These are phyloP conservation scores for Debaryomycetaceae sp. DNA, from an alignment of 1,139 yeast species.

Conservation along the genomic window DNA sequence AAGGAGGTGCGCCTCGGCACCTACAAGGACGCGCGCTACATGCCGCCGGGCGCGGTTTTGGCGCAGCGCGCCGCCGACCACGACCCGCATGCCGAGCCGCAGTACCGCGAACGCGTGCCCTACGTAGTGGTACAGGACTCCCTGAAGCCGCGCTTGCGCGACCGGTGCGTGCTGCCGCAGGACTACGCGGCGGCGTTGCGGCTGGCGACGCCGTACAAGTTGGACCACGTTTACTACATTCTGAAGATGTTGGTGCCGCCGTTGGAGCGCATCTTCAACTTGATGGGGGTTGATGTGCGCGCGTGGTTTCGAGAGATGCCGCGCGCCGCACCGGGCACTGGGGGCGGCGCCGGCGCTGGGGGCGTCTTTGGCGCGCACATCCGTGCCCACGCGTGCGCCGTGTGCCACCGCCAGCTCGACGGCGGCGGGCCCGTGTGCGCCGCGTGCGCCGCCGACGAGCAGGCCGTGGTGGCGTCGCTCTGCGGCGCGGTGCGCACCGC, in stretches of 20 bases:
- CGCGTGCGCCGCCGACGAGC: conserved; percentile 24
- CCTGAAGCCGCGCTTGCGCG: conserved; percentile 63
- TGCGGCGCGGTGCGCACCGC: no score
- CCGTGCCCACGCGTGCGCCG: conserved; percentile 17
- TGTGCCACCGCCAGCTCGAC: conserved; percentile 11
- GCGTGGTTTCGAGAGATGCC: conserved; percentile 81
- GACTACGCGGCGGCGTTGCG: conserved; percentile 48
- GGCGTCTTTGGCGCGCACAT: conserved; percentile 14
- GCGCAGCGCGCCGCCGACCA: conserved; percentile 56
- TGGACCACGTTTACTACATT: conserved; percentile 85
- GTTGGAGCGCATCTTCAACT: conserved; percentile 72
- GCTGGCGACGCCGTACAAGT: conserved; percentile 30
- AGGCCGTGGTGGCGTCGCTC: conserved; percentile 14
- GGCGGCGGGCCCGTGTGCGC: conserved; percentile 21
- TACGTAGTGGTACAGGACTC: conserved; percentile 74
- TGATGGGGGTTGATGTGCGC: conserved; percentile 75
- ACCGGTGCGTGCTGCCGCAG: conserved; percentile 76
- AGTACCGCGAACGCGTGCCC: conserved; percentile 83
- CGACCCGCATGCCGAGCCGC: conserved; percentile 79
- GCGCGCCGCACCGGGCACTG: conserved; percentile 20
- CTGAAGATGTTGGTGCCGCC: conserved; percentile 85
- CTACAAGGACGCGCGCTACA: conserved; percentile 63
- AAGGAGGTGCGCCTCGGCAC: conserved; percentile 84
- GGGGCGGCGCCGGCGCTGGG: conserved; percentile 10
- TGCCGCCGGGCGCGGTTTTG: conserved; percentile 90